Conservation (phyloP, 768 basidiomycete species). For the Boletus reticulatus region DNA sequence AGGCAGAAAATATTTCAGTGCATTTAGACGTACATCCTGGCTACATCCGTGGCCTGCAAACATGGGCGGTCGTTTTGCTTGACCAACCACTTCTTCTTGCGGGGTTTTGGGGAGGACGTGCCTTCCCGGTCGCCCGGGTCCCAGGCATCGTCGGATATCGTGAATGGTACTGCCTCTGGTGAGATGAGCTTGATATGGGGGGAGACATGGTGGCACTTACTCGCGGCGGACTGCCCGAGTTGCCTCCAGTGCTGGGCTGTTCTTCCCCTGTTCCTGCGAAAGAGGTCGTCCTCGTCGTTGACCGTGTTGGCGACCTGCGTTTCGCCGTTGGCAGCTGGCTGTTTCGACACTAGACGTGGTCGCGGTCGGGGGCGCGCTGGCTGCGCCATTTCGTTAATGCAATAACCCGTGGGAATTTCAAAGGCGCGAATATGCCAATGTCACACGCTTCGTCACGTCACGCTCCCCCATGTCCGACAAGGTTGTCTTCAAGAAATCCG, state of each 20-base stretch:
- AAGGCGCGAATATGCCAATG: neutral
- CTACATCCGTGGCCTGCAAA: slow-evolving; percentile 43
- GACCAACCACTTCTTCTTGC: slow-evolving; percentile 39
- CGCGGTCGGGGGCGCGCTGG: slow-evolving; percentile 46
- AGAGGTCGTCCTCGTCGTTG: slow-evolving; percentile 65
- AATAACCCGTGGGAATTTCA: slow-evolving; percentile 28
- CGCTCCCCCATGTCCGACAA: slow-evolving; percentile 20
- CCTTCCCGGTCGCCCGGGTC: slow-evolving; percentile 14
- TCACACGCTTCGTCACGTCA: slow-evolving; percentile 28
- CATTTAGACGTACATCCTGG: slow-evolving; percentile 39
- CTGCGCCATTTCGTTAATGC: slow-evolving; percentile 20
- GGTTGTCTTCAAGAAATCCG: slow-evolving; percentile 45
- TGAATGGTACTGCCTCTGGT: slow-evolving; percentile 25
- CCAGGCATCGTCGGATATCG: slow-evolving; percentile 22
- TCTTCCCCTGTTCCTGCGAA: slow-evolving; percentile 64
- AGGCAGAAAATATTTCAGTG: neutral
- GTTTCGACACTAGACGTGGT: slow-evolving; percentile 43
- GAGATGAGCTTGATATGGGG: slow-evolving; percentile 2
- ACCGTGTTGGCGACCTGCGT: slow-evolving; percentile 3
- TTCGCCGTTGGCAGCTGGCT: slow-evolving; percentile 5
- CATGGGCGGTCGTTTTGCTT: slow-evolving; percentile 31
- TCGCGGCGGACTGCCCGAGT: slow-evolving; percentile 53
- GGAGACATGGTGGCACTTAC: slow-evolving; percentile 35
- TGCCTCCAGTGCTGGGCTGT: slow-evolving; percentile 57
- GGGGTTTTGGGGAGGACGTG: slow-evolving; percentile 34